Evolutionary conservation across 78 protist genomes (phyloP), one percentile per base, ranked within the genome.

Genomic region (Mastigamoeba balamuthi): DNA sequence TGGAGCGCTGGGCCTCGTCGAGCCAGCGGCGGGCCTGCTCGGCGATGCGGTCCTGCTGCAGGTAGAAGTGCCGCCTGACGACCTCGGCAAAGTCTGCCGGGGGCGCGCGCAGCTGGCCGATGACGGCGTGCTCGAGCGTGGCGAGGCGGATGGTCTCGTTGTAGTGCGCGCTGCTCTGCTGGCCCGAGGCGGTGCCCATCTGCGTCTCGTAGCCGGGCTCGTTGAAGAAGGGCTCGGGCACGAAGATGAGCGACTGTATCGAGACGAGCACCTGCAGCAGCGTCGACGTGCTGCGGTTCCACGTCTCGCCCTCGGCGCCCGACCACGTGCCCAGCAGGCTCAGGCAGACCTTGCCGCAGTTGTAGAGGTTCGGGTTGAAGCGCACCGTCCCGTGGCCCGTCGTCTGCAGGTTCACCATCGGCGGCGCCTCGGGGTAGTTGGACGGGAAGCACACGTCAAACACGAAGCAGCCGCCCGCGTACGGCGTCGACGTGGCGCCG

Each of bases 351-450:
- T 64, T 82, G 17, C 89, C 89, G 63, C 17, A 4, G 6, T 41
- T 33, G 63, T 86, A 86, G 29, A 92, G 82, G 69, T 92, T 92
- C 5, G 96, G 96, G 36, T 92, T 92, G 80, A 92, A 90, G 41
- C 95, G 66, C 5, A 84, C 82, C 5, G 90, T 36, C 3, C 93
- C 93, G n/a, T 65, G 64, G 37, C 88, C 94, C 35, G 91, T 92
- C 17, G 95, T 92, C 17, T 30, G 10, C 44, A 88, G 35, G 0
- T 53, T 37, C 23, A 90, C 90, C 41, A 39, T 52, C 6, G 93
- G 93, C 30, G 95, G 90, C 9, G 58, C 3, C 0, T 52, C 9
- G 0, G 95, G 95, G 58, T 88, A 91, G 36, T 65, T 69, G 39
- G 33, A 28, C 1, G 91, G 88, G 77, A 73, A 78, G 27, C 66